Conservation (phyloP, 306 rosid species). For the Pyrus pyrifolia region DNA sequence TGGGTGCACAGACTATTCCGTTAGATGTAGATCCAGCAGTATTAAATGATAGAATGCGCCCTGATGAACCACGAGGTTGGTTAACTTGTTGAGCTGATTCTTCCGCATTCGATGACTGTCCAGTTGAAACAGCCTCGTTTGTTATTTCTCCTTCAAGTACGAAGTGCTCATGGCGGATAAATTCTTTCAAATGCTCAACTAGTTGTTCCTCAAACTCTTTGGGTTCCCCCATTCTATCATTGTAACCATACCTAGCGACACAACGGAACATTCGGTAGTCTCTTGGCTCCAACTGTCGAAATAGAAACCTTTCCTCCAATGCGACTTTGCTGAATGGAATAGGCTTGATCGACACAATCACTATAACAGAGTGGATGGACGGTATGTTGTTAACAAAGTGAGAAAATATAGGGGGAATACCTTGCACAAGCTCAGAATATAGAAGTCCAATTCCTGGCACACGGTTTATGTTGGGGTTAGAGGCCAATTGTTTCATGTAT, state of each 20-base stretch:
- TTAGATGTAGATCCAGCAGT: slow-evolving; percentile 1
- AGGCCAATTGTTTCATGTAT: slow-evolving; percentile 33
- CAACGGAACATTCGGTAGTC: slow-evolving; percentile 60
- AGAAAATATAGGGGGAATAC: slow-evolving; percentile 73
- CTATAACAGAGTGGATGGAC: slow-evolving; percentile 60
- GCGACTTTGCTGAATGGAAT: slow-evolving; percentile 55
- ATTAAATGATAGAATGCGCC: slow-evolving; percentile 4
- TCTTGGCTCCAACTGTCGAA: slow-evolving; percentile 55
- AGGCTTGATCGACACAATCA: slow-evolving; percentile 64
- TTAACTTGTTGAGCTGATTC: neutral
- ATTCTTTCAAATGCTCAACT: slow-evolving; percentile 47
- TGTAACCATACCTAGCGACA: slow-evolving; percentile 78
- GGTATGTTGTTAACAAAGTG: slow-evolving; percentile 56
- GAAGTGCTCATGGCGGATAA: slow-evolving; percentile 32
- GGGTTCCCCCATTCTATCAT: slow-evolving; percentile 37
- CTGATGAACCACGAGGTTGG: neutral
- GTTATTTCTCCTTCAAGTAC: slow-evolving; percentile 19
- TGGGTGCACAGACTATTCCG: slow-evolving; percentile 17
- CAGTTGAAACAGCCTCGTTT: neutral
- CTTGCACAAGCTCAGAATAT: slow-evolving; percentile 75
- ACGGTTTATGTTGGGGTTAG: slow-evolving; percentile 32
- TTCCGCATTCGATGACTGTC: neutral
- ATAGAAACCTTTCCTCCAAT: slow-evolving; percentile 57
- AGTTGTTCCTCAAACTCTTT: slow-evolving; percentile 48
- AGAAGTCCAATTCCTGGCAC: slow-evolving; percentile 67